Percentiles rank a stretch among this genome's conserved stretches.
These are phyloP conservation scores for Cryptococcus sp. DNA, from an alignment of 1,284 basidiomycete species.

Conservation along the genomic window DNA sequence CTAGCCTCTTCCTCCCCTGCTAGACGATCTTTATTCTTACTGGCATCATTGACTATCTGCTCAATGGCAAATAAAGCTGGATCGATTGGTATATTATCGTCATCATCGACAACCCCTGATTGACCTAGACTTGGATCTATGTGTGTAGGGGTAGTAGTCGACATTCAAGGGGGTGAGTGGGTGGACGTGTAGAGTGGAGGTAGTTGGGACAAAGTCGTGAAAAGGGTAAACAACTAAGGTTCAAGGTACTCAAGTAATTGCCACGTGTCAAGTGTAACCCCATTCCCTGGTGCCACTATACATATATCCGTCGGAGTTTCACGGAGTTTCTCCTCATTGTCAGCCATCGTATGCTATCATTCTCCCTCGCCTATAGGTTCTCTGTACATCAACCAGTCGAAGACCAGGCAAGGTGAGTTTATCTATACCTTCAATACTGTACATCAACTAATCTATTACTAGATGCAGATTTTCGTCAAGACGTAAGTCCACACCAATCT, in stretches of 20 bases:
- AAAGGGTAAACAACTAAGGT: not conserved
- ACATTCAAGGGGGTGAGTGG: not conserved
- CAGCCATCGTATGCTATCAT: not conserved
- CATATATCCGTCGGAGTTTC: constrained; percentile 4
- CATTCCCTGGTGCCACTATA: not conserved
- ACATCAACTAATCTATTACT: not conserved
- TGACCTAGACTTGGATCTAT: not conserved
- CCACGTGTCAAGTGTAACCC: not conserved
- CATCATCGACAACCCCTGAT: constrained; percentile 1
- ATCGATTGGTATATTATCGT: constrained; percentile 18
- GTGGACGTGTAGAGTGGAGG: not conserved
- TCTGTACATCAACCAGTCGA: not conserved
- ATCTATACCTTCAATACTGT: not conserved
- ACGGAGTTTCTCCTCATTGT: constrained; percentile 13
- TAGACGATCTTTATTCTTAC: constrained; percentile 20
- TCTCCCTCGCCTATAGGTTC: not conserved
- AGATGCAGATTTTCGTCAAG: constrained; percentile 42
- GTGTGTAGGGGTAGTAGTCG: not conserved
- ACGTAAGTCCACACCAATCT: constrained; percentile 11
- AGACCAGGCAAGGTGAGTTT: not conserved
- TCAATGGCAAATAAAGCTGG: constrained; percentile 35
- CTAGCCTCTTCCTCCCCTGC: constrained; percentile 5
- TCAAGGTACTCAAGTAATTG: not conserved
- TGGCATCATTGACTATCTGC: constrained; percentile 33
- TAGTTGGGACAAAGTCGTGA: not conserved